Percentiles rank a stretch among this genome's conserved stretches.
phyloP scores from a whole-genome alignment of 1,284 basidiomycete species.

The Boletus smithii region DNA sequence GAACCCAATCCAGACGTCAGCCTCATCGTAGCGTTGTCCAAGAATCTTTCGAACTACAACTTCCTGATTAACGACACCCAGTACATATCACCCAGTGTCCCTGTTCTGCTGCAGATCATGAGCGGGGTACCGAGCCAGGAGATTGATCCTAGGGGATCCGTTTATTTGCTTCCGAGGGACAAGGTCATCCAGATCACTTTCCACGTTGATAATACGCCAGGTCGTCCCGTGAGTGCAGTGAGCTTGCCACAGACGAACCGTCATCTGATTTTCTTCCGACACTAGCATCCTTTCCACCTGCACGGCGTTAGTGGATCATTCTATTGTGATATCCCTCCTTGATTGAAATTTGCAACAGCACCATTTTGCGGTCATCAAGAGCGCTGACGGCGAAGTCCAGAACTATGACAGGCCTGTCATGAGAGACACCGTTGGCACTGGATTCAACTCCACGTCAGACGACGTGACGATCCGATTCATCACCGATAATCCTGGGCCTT shows the following conservation, averaged over 20 bases:
- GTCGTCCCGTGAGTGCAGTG: constrained; percentile 10
- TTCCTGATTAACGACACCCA: constrained; percentile 30
- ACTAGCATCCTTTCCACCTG: constrained; percentile 32
- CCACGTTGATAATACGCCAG: constrained; percentile 5
- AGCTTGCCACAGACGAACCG: neutral
- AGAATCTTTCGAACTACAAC: constrained; percentile 9
- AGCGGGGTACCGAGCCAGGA: constrained; percentile 35
- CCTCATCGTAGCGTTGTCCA: constrained; percentile 26
- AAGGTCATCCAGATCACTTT: constrained; percentile 36
- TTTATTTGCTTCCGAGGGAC: constrained; percentile 38
- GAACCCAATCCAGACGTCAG: constrained; percentile 27
- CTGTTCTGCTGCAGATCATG: constrained; percentile 47
- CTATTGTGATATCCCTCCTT: neutral
- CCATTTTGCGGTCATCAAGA: constrained; percentile 23
- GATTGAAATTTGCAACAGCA: constrained; percentile 8
- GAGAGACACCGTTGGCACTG: constrained; percentile 22
- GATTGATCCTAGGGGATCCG: constrained; percentile 39
- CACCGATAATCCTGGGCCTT: constrained; percentile 28
- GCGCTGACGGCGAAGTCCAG: too few relatives aligned
- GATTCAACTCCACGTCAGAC: constrained; percentile 22
- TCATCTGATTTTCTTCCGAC: neutral
- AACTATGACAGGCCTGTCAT: too few relatives aligned
- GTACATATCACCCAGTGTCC: constrained; percentile 38
- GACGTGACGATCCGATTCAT: constrained; percentile 24
- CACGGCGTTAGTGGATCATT: constrained; percentile 25